A percentile compares a stretch with the other conserved stretches of the same genome.
phyloP scores from a whole-genome alignment of 2,329 filamentous ascomycete species.

The Fusarium secorum region DNA sequence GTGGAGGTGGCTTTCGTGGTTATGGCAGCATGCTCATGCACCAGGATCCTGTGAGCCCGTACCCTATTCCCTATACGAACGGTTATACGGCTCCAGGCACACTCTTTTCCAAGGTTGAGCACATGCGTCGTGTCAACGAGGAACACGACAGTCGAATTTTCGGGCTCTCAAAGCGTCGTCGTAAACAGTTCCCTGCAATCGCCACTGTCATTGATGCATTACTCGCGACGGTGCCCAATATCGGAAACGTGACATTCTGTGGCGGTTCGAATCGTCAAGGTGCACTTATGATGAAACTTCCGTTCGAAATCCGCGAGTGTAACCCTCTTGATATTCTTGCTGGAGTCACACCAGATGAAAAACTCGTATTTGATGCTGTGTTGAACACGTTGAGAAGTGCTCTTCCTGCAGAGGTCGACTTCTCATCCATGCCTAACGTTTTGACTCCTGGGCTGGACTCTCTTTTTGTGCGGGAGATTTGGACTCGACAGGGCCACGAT shows the following conservation, averaged over 20 bases:
- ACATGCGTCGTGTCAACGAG: slow-evolving; percentile 61
- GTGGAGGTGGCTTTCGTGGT: slow-evolving; percentile 87
- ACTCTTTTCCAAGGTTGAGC: slow-evolving; percentile 64
- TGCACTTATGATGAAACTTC: slow-evolving; percentile 76
- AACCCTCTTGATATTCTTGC: slow-evolving; percentile 65
- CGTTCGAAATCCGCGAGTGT: slow-evolving; percentile 64
- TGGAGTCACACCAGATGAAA: slow-evolving; percentile 37
- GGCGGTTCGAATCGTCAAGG: slow-evolving; percentile 89
- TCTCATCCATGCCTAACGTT: slow-evolving; percentile 51
- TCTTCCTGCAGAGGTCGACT: slow-evolving; percentile 50
- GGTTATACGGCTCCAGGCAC: slow-evolving; percentile 72
- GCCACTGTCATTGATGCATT: slow-evolving; percentile 81
- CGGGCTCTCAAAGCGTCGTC: slow-evolving; percentile 80
- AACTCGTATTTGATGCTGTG: slow-evolving; percentile 48
- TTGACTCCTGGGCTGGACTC: slow-evolving; percentile 53
- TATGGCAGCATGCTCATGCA: slow-evolving; percentile 92
- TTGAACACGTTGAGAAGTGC: slow-evolving; percentile 51
- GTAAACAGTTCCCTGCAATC: slow-evolving; percentile 84
- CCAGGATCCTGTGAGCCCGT: slow-evolving; percentile 74
- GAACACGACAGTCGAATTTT: slow-evolving; percentile 67
- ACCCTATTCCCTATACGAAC: slow-evolving; percentile 84
- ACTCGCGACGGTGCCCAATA: slow-evolving; percentile 70
- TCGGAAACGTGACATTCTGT: slow-evolving; percentile 82
- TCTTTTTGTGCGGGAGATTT: slow-evolving; percentile 60
- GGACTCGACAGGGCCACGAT: slow-evolving; percentile 59